Evolutionary conservation across 345 rosid genomes (phyloP), one percentile per base, ranked within the genome.

Genomic region (Microcos paniculata): DNA sequence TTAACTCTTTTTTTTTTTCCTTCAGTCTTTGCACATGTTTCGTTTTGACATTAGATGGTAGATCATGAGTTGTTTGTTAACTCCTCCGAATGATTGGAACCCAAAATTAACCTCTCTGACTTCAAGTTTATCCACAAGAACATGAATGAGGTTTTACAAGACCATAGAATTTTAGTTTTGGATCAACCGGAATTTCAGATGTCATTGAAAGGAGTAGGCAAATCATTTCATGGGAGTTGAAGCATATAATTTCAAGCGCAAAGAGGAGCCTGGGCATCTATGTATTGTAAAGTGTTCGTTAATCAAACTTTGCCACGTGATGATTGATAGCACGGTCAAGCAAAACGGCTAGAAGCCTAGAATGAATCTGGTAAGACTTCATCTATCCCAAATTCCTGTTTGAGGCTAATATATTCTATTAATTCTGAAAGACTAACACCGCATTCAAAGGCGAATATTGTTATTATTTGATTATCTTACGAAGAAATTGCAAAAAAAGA

Each of bases 31-130:
- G 58, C 72, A 66, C 61, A 61, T 73, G 80, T 40, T 24, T 21
- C 33, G 21, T 56, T 52, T 80, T 63, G 71, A 74, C 75, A 71
- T 56, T 49, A 46, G 57, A 72, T 14, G 42, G 49, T 70, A 35
- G 26, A 18, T 24, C 1, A 40, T 51, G 71, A 49, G 28, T 55
- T 74, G 70, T 15, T 15, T 61, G n/a, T 73, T 9, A 42, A 11
- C 57, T 73, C n/a, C 31, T 28, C 24, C 43, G 49, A 18, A 35
- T 35, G 40, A 35, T 35, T 35, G 40, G 4, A 35, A 35, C 1
- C 40, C 40, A 4, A 35, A 35, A 35, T 35, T 1, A 35, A 35
- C 40, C 40, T 35, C 40, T 35, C 6, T 35, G 6, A 3, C 40
- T 35, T 35, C 40, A 35, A 35, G 40, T 35, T 35, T 35, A 35